Evolutionary conservation across 2,329 filamentous ascomycete genomes (phyloP), one percentile per base, ranked within the genome.

Genomic region (Coniochaeta sp.): DNA sequence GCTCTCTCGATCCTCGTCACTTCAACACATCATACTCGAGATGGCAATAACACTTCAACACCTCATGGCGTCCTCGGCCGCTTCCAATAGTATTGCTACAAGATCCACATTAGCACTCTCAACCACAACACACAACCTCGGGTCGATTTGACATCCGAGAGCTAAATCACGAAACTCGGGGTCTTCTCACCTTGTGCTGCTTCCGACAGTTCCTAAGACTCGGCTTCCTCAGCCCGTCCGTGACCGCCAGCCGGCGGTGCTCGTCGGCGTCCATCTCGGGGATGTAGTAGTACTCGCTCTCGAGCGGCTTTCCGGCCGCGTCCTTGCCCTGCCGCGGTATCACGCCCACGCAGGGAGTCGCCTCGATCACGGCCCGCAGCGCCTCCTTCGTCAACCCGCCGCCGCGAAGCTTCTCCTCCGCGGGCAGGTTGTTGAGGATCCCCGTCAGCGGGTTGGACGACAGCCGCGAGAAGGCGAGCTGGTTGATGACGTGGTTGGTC

Each of bases 211-310:
- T 89, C 65, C 95, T 83, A 69, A 99, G 77, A 67, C 91, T 95
- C 50, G 93, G 93, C 75, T 96, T 96, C 60, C 91, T 84, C 71
- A 97, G 79, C 58, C 91, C 90, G 65, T 93, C 88, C 1, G 93
- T 91, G 16, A 97, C 91, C 24, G 92, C 89, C 59, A 91, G 84
- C 58, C 90, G 85, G 62, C 93, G 85, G 70, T 89, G 85, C 64
- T 87, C 83, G 70, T 98, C 92, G 2, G 82, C 79, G 71, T 99
- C 95, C 69, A 86, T 82, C 73, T 98, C 93, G 0, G 93, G 90
- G 8, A 97, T 81, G 70, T 99, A 99, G 75, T 98, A 98, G 73
- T 96, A 98, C 73, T 99, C 93, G 78, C 90, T 96, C 79, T 99
- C 93, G 1, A 99, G 83, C 7, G 88, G 78, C 77, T 97, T 95